Evolutionary conservation across 2,329 filamentous ascomycete species (phyloP), one percentile per base, ranked within the genome.

Genomic region (Colletotrichum chrysophilum): DNA sequence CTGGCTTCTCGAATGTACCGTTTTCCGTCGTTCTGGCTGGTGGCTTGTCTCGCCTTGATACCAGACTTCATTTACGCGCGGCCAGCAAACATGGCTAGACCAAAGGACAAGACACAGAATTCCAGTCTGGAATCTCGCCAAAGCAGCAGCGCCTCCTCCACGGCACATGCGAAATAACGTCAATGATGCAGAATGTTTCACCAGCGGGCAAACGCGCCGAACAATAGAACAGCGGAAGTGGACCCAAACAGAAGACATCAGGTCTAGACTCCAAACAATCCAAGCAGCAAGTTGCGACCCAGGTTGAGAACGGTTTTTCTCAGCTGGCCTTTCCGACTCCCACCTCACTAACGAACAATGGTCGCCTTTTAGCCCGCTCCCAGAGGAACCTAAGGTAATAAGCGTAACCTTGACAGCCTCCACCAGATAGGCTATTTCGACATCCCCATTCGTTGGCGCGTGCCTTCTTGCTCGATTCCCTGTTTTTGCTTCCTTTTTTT

Each of bases 361-460:
- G 58, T 12, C 26, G n/a, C 21, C 4, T 58, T 26, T 28, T 58
- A 28, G 55, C 55, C 55, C 32, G 24, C n/a, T 18, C 16, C 24
- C 24, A 38, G 16, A 52, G 62, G 14, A 36, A 38, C 32, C 32
- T 65, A 68, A 68, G 56, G 28, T 61, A 66, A 71, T 61, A 32
- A 43, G 32, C 66, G 66, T 60, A 58, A 36, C 21, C 32, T 26
- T 38, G 52, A 55, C 36, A 71, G 68, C 68, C 55, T 71, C 72
- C 61, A 71, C 68, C 38, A 21, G 12, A 38, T 32, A 75, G 68
- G 30, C 68, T 75, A 66, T 43, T 71, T 56, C 36, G 38, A 71
- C 60, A 66, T 74, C 52, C 48, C 24, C 18, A 38, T 62, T 66
- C 61, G 52, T 34, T 32, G 60, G 60, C 34, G 66, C 56, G 56